A percentile compares a stretch with the other conserved stretches of the same genome.
Evolutionary conservation across 2,329 filamentous ascomycete genomes (phyloP).

Genomic region (Scytalidium lignicola): DNA sequence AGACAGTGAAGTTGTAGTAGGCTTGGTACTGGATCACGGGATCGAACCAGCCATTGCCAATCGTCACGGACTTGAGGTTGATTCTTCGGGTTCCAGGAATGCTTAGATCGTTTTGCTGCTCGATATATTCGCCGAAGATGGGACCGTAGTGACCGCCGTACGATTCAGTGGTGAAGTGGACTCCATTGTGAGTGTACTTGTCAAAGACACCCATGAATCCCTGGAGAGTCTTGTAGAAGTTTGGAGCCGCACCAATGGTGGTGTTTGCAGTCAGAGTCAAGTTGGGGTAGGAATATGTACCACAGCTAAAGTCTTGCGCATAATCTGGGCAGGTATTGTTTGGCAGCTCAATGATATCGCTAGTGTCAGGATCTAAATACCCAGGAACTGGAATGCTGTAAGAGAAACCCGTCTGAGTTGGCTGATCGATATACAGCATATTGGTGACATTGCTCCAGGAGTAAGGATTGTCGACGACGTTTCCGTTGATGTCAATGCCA

Average conservation of each 20-base stretch:
- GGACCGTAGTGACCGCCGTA: conserved; percentile 56
- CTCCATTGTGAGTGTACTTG: conserved; percentile 41
- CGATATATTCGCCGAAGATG: conserved; percentile 51
- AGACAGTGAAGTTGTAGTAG: conserved; percentile 53
- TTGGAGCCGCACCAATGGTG: conserved; percentile 47
- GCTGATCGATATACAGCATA: conserved; percentile 49
- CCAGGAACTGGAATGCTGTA: conserved; percentile 32
- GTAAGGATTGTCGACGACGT: conserved; percentile 35
- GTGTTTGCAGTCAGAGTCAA: conserved; percentile 45
- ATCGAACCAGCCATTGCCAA: conserved; percentile 56
- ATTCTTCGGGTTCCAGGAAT: conserved; percentile 41
- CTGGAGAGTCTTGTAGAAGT: conserved; percentile 57
- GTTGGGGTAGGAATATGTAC: conserved; percentile 50
- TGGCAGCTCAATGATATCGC: conserved; percentile 37
- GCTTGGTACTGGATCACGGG: conserved; percentile 50
- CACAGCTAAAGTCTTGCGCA: conserved; percentile 39
- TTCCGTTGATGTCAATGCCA: conserved; percentile 29
- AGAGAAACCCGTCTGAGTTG: conserved; percentile 60
- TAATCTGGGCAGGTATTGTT: conserved; percentile 45
- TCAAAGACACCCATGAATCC: conserved; percentile 60
- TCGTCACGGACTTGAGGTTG: conserved; percentile 42
- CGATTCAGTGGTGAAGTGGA: conserved; percentile 51
- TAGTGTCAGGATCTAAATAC: conserved; percentile 11
- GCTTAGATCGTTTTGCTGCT: conserved; percentile 56
- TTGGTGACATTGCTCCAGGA: conserved; percentile 57